These are phyloP conservation scores for Cercospora zeina DNA, from an alignment of 2,329 filamentous ascomycete genomes.

Conservation along the genomic window DNA sequence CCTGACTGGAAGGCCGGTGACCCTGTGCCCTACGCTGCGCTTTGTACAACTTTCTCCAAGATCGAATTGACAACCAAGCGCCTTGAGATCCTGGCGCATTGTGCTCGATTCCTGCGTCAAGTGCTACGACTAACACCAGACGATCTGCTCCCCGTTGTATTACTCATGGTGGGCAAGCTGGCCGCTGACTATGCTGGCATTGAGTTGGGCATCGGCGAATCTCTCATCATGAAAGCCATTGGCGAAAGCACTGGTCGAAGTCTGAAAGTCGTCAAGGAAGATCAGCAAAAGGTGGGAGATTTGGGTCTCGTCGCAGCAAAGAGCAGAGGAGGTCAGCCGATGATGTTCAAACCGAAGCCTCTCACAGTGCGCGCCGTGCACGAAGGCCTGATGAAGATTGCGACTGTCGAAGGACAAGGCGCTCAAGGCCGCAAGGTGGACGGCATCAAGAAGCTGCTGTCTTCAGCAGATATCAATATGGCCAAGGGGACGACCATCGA, in stretches of 20 bases:
- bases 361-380: constrained; percentile 85
- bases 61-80: constrained; percentile 94
- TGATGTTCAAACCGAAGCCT: constrained; percentile 96
- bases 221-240: constrained; percentile 97
- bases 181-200: constrained; percentile 96
- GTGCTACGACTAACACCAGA: constrained; percentile 87
- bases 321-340: constrained; percentile 90
- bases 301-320: constrained; percentile 92
- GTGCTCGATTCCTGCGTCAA: constrained; percentile 85
- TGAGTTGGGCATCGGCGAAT: constrained; percentile 97
- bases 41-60: constrained; percentile 91
- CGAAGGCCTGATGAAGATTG: constrained; percentile 82
- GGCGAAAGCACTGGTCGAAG: constrained; percentile 90
- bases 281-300: constrained; percentile 95
- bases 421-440: constrained; percentile 89
- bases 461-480: constrained; percentile 74
- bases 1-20: constrained; percentile 90
- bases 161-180: constrained; percentile 97
- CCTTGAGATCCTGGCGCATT: constrained; percentile 82
- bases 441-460: constrained; percentile 93
- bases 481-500: constrained; percentile 70
- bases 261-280: constrained; percentile 84
- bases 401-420: constrained; percentile 80
- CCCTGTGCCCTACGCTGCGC: constrained; percentile 88
- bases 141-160: constrained; percentile 82